Evolutionary conservation across 257 asterid genomes (phyloP), one percentile per base, ranked within the genome.

Genomic region (Knoxia roxburghii): DNA sequence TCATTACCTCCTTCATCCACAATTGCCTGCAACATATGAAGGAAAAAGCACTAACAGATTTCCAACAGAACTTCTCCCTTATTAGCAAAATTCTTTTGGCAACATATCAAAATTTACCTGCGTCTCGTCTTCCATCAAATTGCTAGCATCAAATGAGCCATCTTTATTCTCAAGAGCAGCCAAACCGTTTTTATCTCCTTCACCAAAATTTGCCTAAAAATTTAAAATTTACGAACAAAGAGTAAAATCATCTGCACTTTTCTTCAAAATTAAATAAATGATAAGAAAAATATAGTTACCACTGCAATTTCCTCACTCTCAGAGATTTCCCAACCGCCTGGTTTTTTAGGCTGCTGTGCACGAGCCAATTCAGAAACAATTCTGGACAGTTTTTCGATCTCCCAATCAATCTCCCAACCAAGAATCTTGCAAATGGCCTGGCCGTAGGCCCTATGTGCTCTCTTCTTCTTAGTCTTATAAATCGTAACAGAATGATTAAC

Each of bases 331-430:
- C 87, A 75, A 52, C 61, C 37, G 54, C 68, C 61, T 58, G 73
- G 20, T 41, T 67, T 7, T 75, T 55, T 50, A 30, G 61, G 11
- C 11, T 7, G 32, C 45, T 54, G 12, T 51, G 29, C 21, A 13
- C 59, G 77, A 50, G 78, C 61, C 55, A 82, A 57, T 71, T 63
- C 57, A 15, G 87, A 78, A n/a, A 67, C 85, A 76, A 83, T 48
- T 21, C 77, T 18, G 11, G 85, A 69, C 53, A 91, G 89, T 67
- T 68, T 62, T 77, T 80, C 70, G 55, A 86, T 79, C 51, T 87
- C 93, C 98, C 98, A 92, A 78, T 80, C 70, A 58, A 86, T 79
- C 51, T 87, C 93, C 98, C 98, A 92, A 56, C 94, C 88, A 80
- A 89, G 88, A 75, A 83, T 74, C 78, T 87, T 78, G 64, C 96